phyloP scores from a whole-genome alignment of 495 filamentous ascomycete genomes.

The Neurospora sp. region DNA sequence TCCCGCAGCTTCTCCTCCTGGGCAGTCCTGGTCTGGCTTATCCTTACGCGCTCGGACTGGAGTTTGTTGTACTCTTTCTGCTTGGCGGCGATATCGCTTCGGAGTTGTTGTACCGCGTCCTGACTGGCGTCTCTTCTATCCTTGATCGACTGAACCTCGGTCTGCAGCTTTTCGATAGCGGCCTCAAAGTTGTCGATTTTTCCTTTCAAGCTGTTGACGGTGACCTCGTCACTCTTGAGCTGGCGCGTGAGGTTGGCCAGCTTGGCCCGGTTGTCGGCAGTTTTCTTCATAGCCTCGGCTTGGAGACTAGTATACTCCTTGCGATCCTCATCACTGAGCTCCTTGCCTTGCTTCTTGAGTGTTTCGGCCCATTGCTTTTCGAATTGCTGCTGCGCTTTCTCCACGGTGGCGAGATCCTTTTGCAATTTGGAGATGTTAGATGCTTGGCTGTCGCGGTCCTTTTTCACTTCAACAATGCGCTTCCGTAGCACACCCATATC shows the following conservation, averaged over 20 bases:
- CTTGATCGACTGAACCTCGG: constrained; percentile 57
- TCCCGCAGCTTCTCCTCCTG: constrained; percentile 84
- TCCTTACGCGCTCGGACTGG: constrained; percentile 72
- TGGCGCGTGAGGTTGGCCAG: constrained; percentile 77
- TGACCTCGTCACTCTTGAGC: constrained; percentile 79
- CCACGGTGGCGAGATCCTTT: constrained; percentile 70
- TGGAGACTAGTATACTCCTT: constrained; percentile 83
- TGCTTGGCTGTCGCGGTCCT: constrained; percentile 63
- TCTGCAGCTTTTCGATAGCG: constrained; percentile 60
- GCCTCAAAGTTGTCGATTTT: constrained; percentile 74
- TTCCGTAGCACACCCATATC: constrained; percentile 56
- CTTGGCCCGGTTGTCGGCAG: constrained; percentile 70
- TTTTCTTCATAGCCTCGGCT: constrained; percentile 76
- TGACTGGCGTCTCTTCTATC: constrained; percentile 55
- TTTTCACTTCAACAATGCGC: constrained; percentile 58
- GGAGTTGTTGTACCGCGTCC: constrained; percentile 51
- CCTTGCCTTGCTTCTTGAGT: constrained; percentile 74
- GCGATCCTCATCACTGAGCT: constrained; percentile 74
- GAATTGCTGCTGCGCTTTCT: constrained; percentile 85
- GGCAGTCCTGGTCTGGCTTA: constrained; percentile 71
- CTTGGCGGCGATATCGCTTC: constrained; percentile 72
- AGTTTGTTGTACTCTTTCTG: constrained; percentile 82
- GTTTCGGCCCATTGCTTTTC: constrained; percentile 76
- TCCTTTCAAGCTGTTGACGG: constrained; percentile 71
- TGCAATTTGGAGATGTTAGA: constrained; percentile 56